Conservation (phyloP, 306 rosid genomes). For the Leucaena leucocephala region DNA sequence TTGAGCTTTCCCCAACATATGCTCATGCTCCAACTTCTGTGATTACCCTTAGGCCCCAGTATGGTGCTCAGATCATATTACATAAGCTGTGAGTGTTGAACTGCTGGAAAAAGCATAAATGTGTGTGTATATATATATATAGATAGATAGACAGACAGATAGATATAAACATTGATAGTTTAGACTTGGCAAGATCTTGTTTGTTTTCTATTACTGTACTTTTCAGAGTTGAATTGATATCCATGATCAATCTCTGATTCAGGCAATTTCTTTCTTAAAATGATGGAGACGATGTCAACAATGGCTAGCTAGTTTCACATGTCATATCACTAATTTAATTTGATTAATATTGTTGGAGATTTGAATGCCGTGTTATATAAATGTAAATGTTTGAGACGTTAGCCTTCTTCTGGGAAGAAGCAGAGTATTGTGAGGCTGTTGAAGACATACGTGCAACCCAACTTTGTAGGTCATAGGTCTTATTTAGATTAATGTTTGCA, state of each 20-base stretch:
- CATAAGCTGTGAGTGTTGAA: neutral
- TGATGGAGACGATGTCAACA: too few species aligned
- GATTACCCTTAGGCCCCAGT: neutral
- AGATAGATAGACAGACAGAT: neutral
- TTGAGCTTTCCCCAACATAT: conserved; percentile 44
- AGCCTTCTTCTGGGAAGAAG: too few species aligned
- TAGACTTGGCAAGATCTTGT: neutral
- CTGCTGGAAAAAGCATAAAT: neutral
- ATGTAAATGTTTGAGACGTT: too few species aligned
- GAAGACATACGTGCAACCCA: too few species aligned
- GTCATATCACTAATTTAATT: neutral
- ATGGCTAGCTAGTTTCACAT: too few species aligned
- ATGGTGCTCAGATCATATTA: neutral
- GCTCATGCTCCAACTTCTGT: conserved; percentile 18
- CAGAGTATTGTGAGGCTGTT: too few species aligned
- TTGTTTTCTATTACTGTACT: neutral
- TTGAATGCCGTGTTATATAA: neutral
- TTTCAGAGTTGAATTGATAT: neutral
- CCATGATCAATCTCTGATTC: neutral
- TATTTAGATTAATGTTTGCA: too few species aligned
- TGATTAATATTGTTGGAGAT: neutral
- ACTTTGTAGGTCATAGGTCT: too few species aligned
- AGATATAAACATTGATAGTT: neutral
- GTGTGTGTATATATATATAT: neutral
- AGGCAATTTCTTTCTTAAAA: neutral